Percentiles rank a stretch among this genome's conserved stretches.
phyloP scores from a whole-genome alignment of 345 rosid species.

The Arabis alpina region DNA sequence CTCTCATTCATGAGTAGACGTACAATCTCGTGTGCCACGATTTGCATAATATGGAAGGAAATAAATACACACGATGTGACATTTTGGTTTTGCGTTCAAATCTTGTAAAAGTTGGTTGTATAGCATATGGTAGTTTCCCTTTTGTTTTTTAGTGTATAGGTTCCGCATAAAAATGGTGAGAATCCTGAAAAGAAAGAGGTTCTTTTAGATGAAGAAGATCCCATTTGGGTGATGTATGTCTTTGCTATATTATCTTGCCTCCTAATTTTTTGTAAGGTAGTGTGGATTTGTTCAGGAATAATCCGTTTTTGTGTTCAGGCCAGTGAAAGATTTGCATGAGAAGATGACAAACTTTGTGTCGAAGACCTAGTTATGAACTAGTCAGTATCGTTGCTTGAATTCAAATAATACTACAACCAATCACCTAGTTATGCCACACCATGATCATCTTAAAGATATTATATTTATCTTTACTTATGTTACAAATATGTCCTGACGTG shows the following conservation, averaged over 20 bases:
- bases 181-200: slow-evolving; percentile 88
- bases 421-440: no score
- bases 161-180: slow-evolving; percentile 72
- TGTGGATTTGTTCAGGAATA: slow-evolving; percentile 30
- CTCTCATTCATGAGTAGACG: slow-evolving; percentile 99
- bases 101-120: slow-evolving; percentile 17
- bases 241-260: slow-evolving; percentile 42
- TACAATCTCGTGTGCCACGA: slow-evolving; percentile 98
- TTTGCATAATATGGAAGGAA: slow-evolving; percentile 89
- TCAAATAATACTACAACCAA: no score
- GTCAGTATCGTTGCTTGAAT: no score
- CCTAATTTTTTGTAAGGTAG: slow-evolving; percentile 9
- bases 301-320: slow-evolving; percentile 58
- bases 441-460: no score
- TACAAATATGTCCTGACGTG: no score
- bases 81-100: slow-evolving; percentile 29
- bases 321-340: slow-evolving; percentile 81
- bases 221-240: slow-evolving; percentile 96
- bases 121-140: slow-evolving; percentile 43
- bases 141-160: slow-evolving; percentile 53
- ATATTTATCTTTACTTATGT: no score
- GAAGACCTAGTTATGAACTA: no score
- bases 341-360: slow-evolving; percentile 90
- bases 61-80: slow-evolving; percentile 90
- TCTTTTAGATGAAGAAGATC: slow-evolving; percentile 95